Evolutionary conservation across 257 asterid species (phyloP), one percentile per base, ranked within the genome.

Genomic region (Lavandula angustifolia): DNA sequence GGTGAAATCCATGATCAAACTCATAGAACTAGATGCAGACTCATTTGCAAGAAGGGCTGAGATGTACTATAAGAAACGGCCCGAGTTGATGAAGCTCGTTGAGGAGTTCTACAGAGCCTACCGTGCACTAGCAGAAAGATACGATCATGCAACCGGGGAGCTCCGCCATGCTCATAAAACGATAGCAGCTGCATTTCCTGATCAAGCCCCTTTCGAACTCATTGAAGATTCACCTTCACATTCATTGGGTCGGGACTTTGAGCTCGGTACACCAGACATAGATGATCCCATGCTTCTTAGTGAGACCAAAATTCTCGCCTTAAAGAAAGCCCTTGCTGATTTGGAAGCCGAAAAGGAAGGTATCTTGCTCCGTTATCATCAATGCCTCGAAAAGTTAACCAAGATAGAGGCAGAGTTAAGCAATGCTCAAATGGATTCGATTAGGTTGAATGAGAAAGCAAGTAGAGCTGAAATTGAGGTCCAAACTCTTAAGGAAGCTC

Each of bases 41-140:
- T 92, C 96, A 57, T 92, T 92, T 71, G 95, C 98, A 5, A 83
- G 92, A 65, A 70, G 92, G 71, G 98, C 96, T 43, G 98, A 92
- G 64, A 89, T 92, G 96, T 92, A 89, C 80, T 92, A 92, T 73
- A 84, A 89, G 83, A 92, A 84, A 78, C 79, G 96, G 52, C 96
- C 98, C 4, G 96, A 92, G 81, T 77, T 92, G 27, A 89, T 92
- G 96, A 92, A 92, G 78, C 62, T 89, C 76, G 96, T 92, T 18
- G 98, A 89, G 82, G 96, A 92, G 78, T 87, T 89, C 71, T 92
- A 87, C 73, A 82, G 98, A 40, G 96, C 96, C n/a, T 92, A 92
- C 69, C 95, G 95, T 16, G 95, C 96, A 32, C 78, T 92, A 60
- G 96, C 96, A 27, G 98, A 89, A 68, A 75, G 96, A 68, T 89